Base-by-base conservation (phyloP, 2,329 filamentous ascomycete species). In the Monascus ruber region DNA sequence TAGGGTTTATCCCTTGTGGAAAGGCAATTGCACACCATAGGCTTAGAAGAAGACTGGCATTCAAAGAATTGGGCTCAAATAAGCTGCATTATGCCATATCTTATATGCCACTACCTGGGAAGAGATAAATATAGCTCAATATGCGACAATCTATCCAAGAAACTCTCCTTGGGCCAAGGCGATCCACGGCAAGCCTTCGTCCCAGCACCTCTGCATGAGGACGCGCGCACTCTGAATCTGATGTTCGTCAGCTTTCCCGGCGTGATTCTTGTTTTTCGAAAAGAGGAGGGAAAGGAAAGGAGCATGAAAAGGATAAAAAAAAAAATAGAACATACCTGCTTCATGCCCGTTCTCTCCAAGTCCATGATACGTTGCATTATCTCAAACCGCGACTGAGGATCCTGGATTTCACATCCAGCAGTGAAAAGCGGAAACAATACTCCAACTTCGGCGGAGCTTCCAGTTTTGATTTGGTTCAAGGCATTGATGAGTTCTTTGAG, bases 381-480 rank as follows among this genome's bases (percentile, higher is more conserved):
- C 51, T 76, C 70, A 24, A 64, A 63, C 36, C 78, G 69, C 48
- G 81, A 74, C 2, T 60, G 61, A 28, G 66, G 52, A 36, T 78
- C 72, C 40, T 65, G 64, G 1, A 79, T 77, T 56, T 91, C 83
- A 47, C 83, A 88, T 0, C 85, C 85, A 1, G 85, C 85, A 1
- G 83, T 84, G 59, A 91, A 91, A 63, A 91, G 78, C 0, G 85
- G 85, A 47, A 91, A 88, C 31, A 91, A 59, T 11, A 85, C 64
- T 51, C 83, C 85, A 6, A 77, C 79, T 59, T 89, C 85, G 0
- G 83, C 83, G 10, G 77, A 78, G 26, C 79, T 79, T 5, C 82
- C 81, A 8, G 70, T 64, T 8, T 76, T 66, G 36, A 91, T 76
- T 31, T 72, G 73, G 24, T 68, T 67, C 44, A 89, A 64, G 27